These are phyloP conservation scores for Fusarium duplospermum DNA, from an alignment of 2,329 filamentous ascomycete genomes.

Conservation along the genomic window DNA sequence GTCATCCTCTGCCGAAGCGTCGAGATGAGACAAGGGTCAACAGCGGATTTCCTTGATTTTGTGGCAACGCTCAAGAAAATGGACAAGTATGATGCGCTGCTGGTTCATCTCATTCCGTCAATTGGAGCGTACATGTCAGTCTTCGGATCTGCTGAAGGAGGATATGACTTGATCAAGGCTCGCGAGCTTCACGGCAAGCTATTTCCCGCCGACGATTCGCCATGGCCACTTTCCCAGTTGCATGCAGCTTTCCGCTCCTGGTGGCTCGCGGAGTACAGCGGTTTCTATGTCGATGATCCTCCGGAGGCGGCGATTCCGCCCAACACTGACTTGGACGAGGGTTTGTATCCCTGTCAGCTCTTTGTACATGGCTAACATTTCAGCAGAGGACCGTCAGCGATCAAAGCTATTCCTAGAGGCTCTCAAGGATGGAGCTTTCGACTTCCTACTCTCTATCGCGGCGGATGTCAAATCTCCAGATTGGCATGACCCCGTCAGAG, in stretches of 20 bases:
- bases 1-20: conserved; percentile 84
- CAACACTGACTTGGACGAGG: conserved; percentile 72
- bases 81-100: conserved; percentile 79
- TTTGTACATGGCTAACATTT: conserved; percentile 30
- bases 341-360: conserved; percentile 46
- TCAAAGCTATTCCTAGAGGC: conserved; percentile 80
- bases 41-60: conserved; percentile 79
- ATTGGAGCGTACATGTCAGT: conserved; percentile 81
- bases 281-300: conserved; percentile 83
- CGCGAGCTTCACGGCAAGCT: conserved; percentile 77
- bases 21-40: conserved; percentile 76
- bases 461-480: conserved; percentile 83
- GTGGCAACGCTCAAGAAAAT: conserved; percentile 74
- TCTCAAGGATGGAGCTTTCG: conserved; percentile 89
- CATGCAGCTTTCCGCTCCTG: conserved; percentile 83
- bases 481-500: conserved; percentile 89
- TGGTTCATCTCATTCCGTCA: conserved; percentile 85
- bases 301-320: conserved; percentile 66
- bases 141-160: conserved; percentile 82
- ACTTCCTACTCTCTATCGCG: conserved; percentile 88
- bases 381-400: conserved; percentile 74
- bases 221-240: conserved; percentile 80
- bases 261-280: conserved; percentile 95
- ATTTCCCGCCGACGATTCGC: conserved; percentile 73
- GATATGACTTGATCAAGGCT: conserved; percentile 74